These are phyloP conservation scores for Cytospora paraplurivora DNA, from an alignment of 2,329 filamentous ascomycete species.

Conservation along the genomic window DNA sequence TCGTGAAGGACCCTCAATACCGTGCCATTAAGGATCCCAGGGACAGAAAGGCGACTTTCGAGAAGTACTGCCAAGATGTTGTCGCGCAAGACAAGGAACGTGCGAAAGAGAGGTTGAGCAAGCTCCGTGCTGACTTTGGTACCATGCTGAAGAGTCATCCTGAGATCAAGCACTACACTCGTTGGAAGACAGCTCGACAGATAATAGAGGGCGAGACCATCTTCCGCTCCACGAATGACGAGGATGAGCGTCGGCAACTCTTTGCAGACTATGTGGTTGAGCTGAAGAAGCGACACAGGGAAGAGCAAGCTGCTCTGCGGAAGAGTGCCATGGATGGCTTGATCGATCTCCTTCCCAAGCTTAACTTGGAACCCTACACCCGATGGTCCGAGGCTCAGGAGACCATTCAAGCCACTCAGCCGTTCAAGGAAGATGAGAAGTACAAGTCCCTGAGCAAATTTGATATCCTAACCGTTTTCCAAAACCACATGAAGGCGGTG, in stretches of 20 bases:
- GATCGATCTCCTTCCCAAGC: conserved; percentile 71
- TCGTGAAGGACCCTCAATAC: conserved; percentile 89
- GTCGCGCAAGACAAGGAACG: conserved; percentile 91
- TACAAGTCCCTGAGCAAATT: conserved; percentile 84
- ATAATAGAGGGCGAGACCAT: conserved; percentile 96
- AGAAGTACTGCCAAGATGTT: conserved; percentile 91
- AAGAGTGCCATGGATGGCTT: conserved; percentile 86
- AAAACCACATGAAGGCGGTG: conserved; percentile 90
- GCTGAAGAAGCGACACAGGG: conserved; percentile 77
- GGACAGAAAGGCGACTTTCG: conserved; percentile 86
- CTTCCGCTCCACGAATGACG: conserved; percentile 87
- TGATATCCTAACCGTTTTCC: conserved; percentile 90
- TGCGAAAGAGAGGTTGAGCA: conserved; percentile 88
- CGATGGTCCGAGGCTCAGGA: conserved; percentile 90
- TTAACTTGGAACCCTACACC: conserved; percentile 90
- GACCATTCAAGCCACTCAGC: conserved; percentile 74
- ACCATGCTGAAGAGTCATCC: conserved; percentile 96
- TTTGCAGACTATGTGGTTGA: conserved; percentile 92
- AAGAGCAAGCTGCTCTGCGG: conserved; percentile 71
- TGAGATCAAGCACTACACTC: conserved; percentile 95
- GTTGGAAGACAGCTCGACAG: conserved; percentile 93
- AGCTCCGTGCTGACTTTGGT: conserved; percentile 90
- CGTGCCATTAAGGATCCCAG: conserved; percentile 90
- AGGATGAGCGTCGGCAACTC: conserved; percentile 82
- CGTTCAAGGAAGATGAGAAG: conserved; percentile 79